Percentiles rank a stretch among this genome's conserved stretches.
phyloP scores from a whole-genome alignment of 1,284 basidiomycete genomes.

The Naganishia cerealis region DNA sequence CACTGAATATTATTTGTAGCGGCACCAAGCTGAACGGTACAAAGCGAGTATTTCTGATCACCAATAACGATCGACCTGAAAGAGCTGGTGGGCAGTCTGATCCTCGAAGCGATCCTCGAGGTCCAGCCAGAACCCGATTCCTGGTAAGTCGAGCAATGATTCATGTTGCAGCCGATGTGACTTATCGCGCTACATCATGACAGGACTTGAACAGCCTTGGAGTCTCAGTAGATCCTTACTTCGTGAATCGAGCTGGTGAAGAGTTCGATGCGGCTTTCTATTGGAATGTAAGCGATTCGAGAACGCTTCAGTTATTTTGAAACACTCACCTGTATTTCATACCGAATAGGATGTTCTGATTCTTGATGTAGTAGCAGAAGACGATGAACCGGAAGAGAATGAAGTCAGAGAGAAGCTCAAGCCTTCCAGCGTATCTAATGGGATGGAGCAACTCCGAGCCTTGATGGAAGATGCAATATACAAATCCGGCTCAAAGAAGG shows the following conservation, averaged over 20 bases:
- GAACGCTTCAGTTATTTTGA: not conserved
- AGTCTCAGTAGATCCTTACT: constrained; percentile 75
- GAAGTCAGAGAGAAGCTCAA: constrained; percentile 14
- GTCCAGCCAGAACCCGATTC: constrained; percentile 47
- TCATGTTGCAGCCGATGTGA: not conserved
- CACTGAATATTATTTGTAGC: constrained; percentile 54
- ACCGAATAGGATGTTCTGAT: constrained; percentile 60
- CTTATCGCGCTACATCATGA: not conserved
- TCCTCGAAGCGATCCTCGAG: constrained; percentile 38
- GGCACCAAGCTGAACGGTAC: constrained; percentile 70
- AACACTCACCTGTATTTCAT: constrained; percentile 7
- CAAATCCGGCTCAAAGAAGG: constrained; percentile 82
- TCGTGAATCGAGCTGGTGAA: constrained; percentile 72
- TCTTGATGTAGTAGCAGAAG: constrained; percentile 56
- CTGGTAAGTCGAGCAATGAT: constrained; percentile 37
- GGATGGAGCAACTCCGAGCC: constrained; percentile 62
- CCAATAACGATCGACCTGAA: constrained; percentile 77
- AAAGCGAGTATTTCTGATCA: constrained; percentile 88
- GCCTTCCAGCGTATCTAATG: constrained; percentile 61
- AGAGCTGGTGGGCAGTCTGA: constrained; percentile 47
- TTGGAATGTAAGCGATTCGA: constrained; percentile 68
- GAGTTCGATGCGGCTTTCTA: constrained; percentile 75
- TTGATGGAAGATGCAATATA: constrained; percentile 67
- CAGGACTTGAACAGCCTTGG: constrained; percentile 34
- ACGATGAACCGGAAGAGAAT: constrained; percentile 55